Percentiles rank a stretch among this genome's conserved stretches.
phyloP scores from a whole-genome alignment of 2,329 filamentous ascomycete genomes.

The Colletotrichum simmondsii region DNA sequence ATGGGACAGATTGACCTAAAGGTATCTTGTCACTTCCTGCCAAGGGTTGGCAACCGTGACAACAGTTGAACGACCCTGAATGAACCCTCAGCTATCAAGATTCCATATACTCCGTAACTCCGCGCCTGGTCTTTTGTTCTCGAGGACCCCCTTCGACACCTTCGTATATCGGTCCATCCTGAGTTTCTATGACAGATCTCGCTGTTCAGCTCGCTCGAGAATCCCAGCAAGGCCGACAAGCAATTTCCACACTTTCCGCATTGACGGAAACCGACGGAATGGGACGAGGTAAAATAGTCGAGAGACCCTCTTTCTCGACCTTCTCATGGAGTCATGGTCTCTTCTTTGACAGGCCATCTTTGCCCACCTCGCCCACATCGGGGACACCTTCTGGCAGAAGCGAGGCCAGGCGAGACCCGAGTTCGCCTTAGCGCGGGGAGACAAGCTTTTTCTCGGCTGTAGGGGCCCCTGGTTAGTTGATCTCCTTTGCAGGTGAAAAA shows the following conservation, averaged over 20 bases:
- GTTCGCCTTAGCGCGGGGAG: constrained; percentile 14
- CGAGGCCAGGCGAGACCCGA: constrained; percentile 1
- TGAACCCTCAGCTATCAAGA: not conserved
- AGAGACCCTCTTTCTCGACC: not conserved
- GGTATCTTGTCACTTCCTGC: not conserved
- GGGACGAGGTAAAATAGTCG: not conserved
- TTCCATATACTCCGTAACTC: not conserved
- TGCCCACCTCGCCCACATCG: not conserved
- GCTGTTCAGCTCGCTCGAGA: not conserved
- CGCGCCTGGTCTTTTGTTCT: not conserved
- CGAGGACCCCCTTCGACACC: not conserved
- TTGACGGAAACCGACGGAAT: not conserved
- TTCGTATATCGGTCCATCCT: not conserved
- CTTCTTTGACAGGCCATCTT: not conserved
- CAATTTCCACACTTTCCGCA: not conserved
- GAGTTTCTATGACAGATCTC: not conserved
- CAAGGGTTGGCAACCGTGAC: not conserved
- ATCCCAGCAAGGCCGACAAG: not conserved
- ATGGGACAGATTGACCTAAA: too few relatives aligned
- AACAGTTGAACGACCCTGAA: not conserved
- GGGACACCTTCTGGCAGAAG: not conserved
- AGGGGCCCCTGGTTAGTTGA: constrained; percentile 19
- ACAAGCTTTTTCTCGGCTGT: constrained; percentile 28
- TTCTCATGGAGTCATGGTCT: not conserved
- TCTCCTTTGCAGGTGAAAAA: constrained; percentile 2